phyloP scores from a whole-genome alignment of 345 rosid genomes.

The Salix purpurea region DNA sequence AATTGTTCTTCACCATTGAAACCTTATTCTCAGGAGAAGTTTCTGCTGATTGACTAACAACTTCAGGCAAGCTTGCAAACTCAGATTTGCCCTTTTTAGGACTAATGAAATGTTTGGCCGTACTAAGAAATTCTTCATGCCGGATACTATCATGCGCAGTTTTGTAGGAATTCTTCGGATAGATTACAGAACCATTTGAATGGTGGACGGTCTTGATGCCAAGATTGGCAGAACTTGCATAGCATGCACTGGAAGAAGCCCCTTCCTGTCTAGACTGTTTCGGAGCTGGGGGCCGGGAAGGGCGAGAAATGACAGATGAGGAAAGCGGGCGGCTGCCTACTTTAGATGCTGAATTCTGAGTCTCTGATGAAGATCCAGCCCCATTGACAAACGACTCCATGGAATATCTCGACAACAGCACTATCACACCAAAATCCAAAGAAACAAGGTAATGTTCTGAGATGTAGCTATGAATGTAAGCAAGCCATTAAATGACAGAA shows the following conservation, averaged over 20 bases:
- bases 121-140: slow-evolving; percentile 30
- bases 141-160: slow-evolving; percentile 1
- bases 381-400: slow-evolving; percentile 59
- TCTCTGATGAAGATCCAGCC: slow-evolving; percentile 39
- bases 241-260: slow-evolving; percentile 16
- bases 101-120: slow-evolving; percentile 28
- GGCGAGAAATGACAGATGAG: slow-evolving; percentile 16
- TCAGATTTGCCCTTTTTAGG: slow-evolving; percentile 20
- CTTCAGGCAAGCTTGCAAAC: slow-evolving; percentile 13
- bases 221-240: slow-evolving; percentile 9
- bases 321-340: slow-evolving; percentile 28
- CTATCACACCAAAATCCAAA: slow-evolving; percentile 38
- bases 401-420: slow-evolving; percentile 29
- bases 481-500: slow-evolving; percentile 18
- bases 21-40: slow-evolving; percentile 17
- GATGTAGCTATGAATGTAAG: slow-evolving; percentile 3
- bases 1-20: slow-evolving; percentile 19
- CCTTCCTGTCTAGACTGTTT: slow-evolving; percentile 37
- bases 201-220: slow-evolving; percentile 19
- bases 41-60: slow-evolving; percentile 13
- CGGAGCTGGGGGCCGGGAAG: slow-evolving; percentile 42
- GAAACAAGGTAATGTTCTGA: slow-evolving; percentile 5
- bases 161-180: slow-evolving; percentile 28
- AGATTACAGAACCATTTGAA: slow-evolving; percentile 25
- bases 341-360: slow-evolving; percentile 33